Conservation (phyloP, 371 early-diverging fungal genomes). For the Mortierella sp. region DNA sequence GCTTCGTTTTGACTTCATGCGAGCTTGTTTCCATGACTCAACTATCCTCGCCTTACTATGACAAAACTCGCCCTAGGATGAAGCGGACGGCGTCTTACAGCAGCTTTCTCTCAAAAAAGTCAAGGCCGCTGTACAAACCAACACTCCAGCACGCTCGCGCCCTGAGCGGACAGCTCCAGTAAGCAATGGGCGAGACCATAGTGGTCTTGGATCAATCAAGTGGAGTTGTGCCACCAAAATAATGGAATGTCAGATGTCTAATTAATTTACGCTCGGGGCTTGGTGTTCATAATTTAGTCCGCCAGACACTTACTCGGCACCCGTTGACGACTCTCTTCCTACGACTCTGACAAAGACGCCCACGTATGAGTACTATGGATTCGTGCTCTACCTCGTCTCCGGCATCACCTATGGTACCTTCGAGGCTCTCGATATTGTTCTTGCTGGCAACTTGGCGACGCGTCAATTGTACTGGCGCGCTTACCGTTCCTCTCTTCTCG, state of each 20-base stretch:
- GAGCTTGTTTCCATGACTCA: neutral
- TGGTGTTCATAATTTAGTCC: conserved; percentile 8
- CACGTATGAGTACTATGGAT: conserved; percentile 88
- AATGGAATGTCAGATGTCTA: neutral
- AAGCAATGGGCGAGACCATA: neutral
- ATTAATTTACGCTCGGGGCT: neutral
- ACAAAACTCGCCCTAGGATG: conserved; percentile 23
- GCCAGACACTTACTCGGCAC: conserved; percentile 23
- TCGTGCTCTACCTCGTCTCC: conserved; percentile 87
- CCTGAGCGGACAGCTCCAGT: conserved; percentile 37
- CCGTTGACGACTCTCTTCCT: conserved; percentile 53
- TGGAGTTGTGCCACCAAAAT: neutral
- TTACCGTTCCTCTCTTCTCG: conserved; percentile 1
- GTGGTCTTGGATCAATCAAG: neutral
- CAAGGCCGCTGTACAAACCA: conserved; percentile 34
- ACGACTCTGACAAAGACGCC: conserved; percentile 74
- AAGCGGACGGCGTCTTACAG: conserved; percentile 51
- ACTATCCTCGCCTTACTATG: neutral
- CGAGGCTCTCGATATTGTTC: neutral
- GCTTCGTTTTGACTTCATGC: neutral
- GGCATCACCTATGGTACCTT: conserved; percentile 74
- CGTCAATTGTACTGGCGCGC: neutral
- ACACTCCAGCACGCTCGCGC: conserved; percentile 39
- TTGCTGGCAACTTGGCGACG: neutral
- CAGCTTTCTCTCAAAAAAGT: conserved; percentile 46